Evolutionary conservation across 192 early-diverging fungal species (phyloP), one percentile per base, ranked within the genome.

Genomic region (Coemansia sp.): DNA sequence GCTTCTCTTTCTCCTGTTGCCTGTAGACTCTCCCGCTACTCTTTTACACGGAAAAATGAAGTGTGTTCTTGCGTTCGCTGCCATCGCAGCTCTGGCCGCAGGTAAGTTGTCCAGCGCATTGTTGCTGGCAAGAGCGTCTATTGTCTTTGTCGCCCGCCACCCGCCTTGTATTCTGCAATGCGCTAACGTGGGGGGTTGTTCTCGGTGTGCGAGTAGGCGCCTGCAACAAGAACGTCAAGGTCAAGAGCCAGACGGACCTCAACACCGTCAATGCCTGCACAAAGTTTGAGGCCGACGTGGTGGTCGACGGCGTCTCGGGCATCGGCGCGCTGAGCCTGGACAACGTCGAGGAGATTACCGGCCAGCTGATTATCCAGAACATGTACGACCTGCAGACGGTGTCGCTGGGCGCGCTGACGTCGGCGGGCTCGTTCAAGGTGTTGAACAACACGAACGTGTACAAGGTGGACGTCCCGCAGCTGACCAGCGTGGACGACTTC

Each of bases 381-480:
- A 78, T 81, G 50, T 81, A 80, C 29, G 50, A 50, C 44, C 75
- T 84, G 14, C 58, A 66, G 43, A 62, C 54, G 11, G 45, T 84
- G 64, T 72, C 55, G 34, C 43, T 79, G 27, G 56, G 66, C 20
- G 34, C 63, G 20, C 71, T 84, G 28, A 50, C 62, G 21, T 54
- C 45, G 15, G 49, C 77, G 8, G 56, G 61, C 23, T 56, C 67
- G 32, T 66, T 84, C 51, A 67, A 72, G 34, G 36, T 82, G 19
- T 62, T 61, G 41, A 84, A 84, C 71, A 84, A 84, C 66, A 84
- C 82, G 34, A 62, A 70, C 23, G 68, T 81, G 19, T 70, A 61
- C 40, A 64, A 55, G 62, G 36, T 84, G 41, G 76, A 54, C 30
- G 34, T 71, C 25, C 58, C 72, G 4, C 43, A 53, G 15, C 68